phyloP scores from a whole-genome alignment of 164 flowering plant species.

The Saururus chinensis region DNA sequence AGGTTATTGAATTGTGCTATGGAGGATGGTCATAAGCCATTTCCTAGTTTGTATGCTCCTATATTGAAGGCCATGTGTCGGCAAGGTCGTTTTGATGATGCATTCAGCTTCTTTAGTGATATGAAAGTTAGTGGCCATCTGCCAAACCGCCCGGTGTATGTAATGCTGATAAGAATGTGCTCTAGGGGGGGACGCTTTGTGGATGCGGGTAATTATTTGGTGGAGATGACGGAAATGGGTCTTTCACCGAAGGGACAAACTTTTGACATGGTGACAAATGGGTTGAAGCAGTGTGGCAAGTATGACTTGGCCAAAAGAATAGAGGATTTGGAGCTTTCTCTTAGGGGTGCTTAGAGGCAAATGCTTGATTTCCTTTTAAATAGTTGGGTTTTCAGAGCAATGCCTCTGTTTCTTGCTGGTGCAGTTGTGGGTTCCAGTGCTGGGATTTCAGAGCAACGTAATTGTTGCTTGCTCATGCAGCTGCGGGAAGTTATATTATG shows the following conservation, averaged over 20 bases:
- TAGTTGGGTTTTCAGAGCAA: too few species aligned
- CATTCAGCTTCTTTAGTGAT: constrained; percentile 77
- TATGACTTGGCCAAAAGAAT: constrained; percentile 80
- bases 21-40: constrained; percentile 77
- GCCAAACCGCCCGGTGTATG: constrained; percentile 85
- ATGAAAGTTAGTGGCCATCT: constrained; percentile 86
- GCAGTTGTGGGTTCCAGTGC: too few species aligned
- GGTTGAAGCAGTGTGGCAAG: constrained; percentile 85
- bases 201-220: constrained; percentile 82
- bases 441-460: too few species aligned
- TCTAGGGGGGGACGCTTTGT: constrained; percentile 70
- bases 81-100: constrained; percentile 83
- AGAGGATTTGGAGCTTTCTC: constrained; percentile 68
- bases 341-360: constrained; percentile 23
- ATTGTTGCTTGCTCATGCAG: too few species aligned
- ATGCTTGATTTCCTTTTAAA: too few species aligned
- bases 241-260: constrained; percentile 56
- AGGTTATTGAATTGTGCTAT: constrained; percentile 47
- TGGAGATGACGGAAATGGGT: constrained; percentile 77
- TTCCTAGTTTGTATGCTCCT: constrained; percentile 86
- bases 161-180: constrained; percentile 87
- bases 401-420: too few species aligned
- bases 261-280: constrained; percentile 92
- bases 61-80: constrained; percentile 62
- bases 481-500: too few species aligned